Conservation (phyloP, 306 rosid species). For the Cucurbita pepo region DNA sequence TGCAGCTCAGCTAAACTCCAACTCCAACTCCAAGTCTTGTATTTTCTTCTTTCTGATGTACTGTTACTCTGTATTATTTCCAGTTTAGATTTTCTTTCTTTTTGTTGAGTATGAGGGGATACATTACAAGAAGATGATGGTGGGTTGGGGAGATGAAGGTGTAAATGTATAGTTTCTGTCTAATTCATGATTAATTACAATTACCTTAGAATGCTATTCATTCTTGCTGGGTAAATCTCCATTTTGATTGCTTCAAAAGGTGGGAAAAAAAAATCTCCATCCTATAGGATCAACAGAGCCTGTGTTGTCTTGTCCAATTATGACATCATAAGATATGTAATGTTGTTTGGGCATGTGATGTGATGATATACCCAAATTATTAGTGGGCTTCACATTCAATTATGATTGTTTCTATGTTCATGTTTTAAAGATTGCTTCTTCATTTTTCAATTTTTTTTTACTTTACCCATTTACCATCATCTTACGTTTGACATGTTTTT, state of each 20-base stretch:
- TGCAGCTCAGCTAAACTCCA: slow-evolving; percentile 18
- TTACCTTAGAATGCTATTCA: not conserved
- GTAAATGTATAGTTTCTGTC: slow-evolving; percentile 4
- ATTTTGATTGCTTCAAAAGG: not conserved
- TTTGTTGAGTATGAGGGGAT: slow-evolving; percentile 3
- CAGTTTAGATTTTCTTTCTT: not conserved
- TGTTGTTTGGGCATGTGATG: slow-evolving; percentile 6
- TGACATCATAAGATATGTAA: slow-evolving; percentile 1
- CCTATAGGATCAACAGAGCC: not conserved
- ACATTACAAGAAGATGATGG: slow-evolving; percentile 3
- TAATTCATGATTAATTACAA: slow-evolving; percentile 4
- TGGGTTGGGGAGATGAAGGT: slow-evolving; percentile 6
- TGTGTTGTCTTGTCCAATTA: not conserved
- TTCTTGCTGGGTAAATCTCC: not conserved
- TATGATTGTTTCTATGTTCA: not conserved
- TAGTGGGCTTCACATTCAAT: not conserved
- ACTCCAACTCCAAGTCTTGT: slow-evolving; percentile 17
- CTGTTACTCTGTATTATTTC: not conserved
- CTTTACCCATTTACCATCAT: not conserved
- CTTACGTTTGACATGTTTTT: not conserved
- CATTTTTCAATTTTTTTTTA: not conserved
- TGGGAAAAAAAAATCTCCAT: not conserved
- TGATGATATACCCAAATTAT: not conserved
- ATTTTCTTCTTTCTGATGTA: not conserved
- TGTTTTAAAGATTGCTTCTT: not conserved